Evolutionary conservation across 2,329 filamentous ascomycete species (phyloP), one percentile per base, ranked within the genome.

Genomic region (Ophiostoma tasmaniense): DNA sequence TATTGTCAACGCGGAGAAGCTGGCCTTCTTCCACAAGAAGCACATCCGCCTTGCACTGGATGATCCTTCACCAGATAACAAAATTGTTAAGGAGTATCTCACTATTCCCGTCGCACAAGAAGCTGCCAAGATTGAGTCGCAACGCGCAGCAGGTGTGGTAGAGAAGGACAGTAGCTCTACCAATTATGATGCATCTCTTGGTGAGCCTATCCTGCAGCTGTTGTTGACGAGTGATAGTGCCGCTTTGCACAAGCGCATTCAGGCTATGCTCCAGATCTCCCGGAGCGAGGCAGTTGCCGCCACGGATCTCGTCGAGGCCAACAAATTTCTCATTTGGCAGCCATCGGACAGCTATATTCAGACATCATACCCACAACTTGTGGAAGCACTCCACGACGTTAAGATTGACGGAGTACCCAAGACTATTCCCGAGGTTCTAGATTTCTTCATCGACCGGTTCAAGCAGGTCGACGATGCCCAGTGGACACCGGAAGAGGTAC

Each of bases 1-100:
- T 7, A 89, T 90, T 17, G 91, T 97, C 22, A 88, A 90, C 25
- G 85, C 89, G 66, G 87, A 88, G 66, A 99, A 98, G 76, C 84
- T 98, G 20, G 85, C 87, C 74, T 92, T 89, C 77, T 84, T 98
- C 66, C 92, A 97, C 61, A 72, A 72, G n/a, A 73, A 74, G 33
- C 76, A 78, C 69, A 70, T 74, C 13, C 69, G 69, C 2, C 70
- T 67, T 2, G 72, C 75, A 1, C 68, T 74, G 10, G 42, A 72
- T 10, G 59, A 70, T 20, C 67, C 71, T 1, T 67, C 68, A 2
- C 55, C 71, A 11, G 59, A 70, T n/a, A 66, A 64, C 42, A 6
- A 20, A 7, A 55, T 72, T 3, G 8, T 74, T 13, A 66, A 74
- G 22, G 62, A 69, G 4, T 70, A 71, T 20, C 22, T 76, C 17